Evolutionary conservation across 805 yeast species (phyloP).

Genomic region (Nakazawaea populi): DNA sequence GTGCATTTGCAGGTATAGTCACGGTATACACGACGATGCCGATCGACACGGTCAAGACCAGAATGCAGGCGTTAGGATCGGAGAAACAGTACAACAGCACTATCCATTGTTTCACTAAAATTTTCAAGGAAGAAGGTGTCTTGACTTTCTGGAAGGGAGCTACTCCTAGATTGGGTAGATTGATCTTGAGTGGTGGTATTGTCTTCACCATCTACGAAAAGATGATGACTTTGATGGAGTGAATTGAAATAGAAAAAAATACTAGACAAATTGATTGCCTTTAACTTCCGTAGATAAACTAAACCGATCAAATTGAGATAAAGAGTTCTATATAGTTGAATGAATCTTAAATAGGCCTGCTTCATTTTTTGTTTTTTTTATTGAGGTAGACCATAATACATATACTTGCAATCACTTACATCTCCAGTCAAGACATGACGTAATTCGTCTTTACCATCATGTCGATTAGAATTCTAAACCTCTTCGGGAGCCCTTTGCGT

Average conservation of each 20-base stretch:
- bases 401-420: too few relatives aligned
- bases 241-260: conserved; percentile 7
- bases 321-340: not conserved
- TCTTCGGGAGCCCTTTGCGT: not conserved
- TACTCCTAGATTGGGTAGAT: conserved; percentile 90
- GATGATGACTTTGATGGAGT: conserved; percentile 57
- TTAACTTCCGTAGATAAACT: too few relatives aligned
- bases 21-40: conserved; percentile 96
- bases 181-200: conserved; percentile 92
- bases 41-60: conserved; percentile 89
- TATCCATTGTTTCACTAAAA: conserved; percentile 70
- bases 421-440: too few relatives aligned
- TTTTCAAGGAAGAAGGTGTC: conserved; percentile 84
- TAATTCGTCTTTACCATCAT: too few relatives aligned
- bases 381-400: too few relatives aligned
- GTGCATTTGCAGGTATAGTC: conserved; percentile 84
- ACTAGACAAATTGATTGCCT: not conserved
- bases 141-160: conserved; percentile 97
- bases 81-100: conserved; percentile 67
- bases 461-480: not conserved
- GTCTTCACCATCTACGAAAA: conserved; percentile 95
- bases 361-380: too few relatives aligned
- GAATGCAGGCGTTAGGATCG: conserved; percentile 93
- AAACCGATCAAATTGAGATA: too few relatives aligned
- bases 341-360: too few relatives aligned